Evolutionary conservation across 2,329 filamentous ascomycete genomes (phyloP), one percentile per base, ranked within the genome.

Genomic region (Colletotrichum cuscutae): DNA sequence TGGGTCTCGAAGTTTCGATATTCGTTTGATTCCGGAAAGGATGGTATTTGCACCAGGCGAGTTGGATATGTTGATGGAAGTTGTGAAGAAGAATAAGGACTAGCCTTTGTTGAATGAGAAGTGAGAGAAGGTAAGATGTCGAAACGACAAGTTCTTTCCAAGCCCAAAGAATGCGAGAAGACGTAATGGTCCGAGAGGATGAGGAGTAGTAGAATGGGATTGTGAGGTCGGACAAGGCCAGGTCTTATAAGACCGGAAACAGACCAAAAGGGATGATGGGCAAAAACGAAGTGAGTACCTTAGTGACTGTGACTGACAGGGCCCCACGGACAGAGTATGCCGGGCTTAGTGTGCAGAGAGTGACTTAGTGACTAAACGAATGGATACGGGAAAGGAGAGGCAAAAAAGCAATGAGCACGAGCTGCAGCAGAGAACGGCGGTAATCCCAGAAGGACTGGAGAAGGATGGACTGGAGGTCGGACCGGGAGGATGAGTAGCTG

Each of bases 391-490:
- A 74, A 75, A 65, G 63, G 63, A 73, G 63, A 74, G 74, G 74
- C 75, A 77, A 74, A 76, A 49, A 75, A 76, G 76, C 61, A 76
- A 69, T 61, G 75, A 73, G 75, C 66, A 71, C 73, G 75, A 42
- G 77, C 78, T 82, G 81, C 81, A 49, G 42, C 42, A 82, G 79
- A 81, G 79, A 83, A 80, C 78, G 68, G 74, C 76, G 74, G 63
- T 72, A 61, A 73, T 74, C 73, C 67, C 59, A 64, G 76, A 75
- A 77, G 78, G 80, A 83, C 83, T 84, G 82, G 82, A 77, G 77
- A 72, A 73, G 64, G 77, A 71, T 75, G 68, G 74, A 68, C 70
- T 68, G 64, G 69, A 75, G 65, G 67, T 75, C 69, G 68, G 75
- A 70, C 72, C 37, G 68, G 49, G 49, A 69, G 22, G 52, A 72